Percentiles rank a stretch among this genome's conserved stretches.
These are phyloP conservation scores for Alternaria arbusti DNA, from an alignment of 2,329 filamentous ascomycete species.

Conservation along the genomic window DNA sequence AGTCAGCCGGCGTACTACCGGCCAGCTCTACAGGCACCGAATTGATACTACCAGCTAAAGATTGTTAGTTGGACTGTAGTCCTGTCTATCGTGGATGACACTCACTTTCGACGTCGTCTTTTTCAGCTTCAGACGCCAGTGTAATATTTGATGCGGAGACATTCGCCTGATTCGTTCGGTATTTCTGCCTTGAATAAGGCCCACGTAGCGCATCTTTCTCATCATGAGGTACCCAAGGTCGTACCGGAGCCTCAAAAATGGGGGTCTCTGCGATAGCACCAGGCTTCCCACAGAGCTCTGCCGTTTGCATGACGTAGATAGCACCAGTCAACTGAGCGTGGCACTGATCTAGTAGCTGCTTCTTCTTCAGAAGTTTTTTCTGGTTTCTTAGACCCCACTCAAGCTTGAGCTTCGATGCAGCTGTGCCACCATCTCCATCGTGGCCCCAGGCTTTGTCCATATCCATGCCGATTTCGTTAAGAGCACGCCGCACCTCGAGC, in stretches of 20 bases:
- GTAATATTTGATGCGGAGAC: constrained; percentile 30
- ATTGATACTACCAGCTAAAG: constrained; percentile 20
- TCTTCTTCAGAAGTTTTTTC: constrained; percentile 28
- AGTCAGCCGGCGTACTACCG: constrained; percentile 37
- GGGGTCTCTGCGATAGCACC: constrained; percentile 18
- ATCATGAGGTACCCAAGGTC: constrained; percentile 27
- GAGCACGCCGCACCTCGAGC: constrained; percentile 25
- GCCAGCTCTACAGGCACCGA: constrained; percentile 31
- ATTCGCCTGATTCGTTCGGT: constrained; percentile 26
- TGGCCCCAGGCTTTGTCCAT: constrained; percentile 30
- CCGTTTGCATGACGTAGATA: constrained; percentile 36
- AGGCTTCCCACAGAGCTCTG: constrained; percentile 27
- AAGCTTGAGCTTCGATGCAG: constrained; percentile 33
- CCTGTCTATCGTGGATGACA: neutral
- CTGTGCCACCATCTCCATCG: constrained; percentile 29
- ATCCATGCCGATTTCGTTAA: constrained; percentile 41
- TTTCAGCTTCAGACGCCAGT: constrained; percentile 20
- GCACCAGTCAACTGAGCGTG: constrained; percentile 36
- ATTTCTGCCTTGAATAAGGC: constrained; percentile 34
- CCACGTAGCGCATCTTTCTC: constrained; percentile 20
- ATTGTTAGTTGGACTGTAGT: constrained; percentile 5
- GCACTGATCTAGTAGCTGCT: constrained; percentile 28
- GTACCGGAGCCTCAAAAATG: constrained; percentile 27
- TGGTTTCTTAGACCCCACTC: constrained; percentile 41
- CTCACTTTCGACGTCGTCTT: constrained; percentile 23